Base-by-base conservation (phyloP, 1,284 basidiomycete genomes). In the Ganoderma boninense region DNA sequence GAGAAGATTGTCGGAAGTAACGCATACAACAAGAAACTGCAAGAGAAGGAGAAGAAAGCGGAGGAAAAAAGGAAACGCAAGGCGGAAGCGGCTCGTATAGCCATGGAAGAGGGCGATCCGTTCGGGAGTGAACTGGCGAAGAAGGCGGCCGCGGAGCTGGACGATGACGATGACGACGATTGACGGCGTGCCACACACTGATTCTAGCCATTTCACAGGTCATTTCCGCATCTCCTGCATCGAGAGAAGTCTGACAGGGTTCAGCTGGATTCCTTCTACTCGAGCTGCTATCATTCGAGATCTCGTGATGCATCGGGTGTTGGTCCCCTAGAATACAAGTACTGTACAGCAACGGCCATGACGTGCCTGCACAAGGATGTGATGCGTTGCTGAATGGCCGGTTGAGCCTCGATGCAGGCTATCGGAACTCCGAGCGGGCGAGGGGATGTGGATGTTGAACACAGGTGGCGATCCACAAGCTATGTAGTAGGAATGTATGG, bases 1-100 rank as follows among this genome's bases (percentile, higher is more conserved):
- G 96, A 97, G 81, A 97, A 97, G 79, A 91, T 97, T 14, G 90
- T 92, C 5, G 96, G 95, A 14, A 97, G 91, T 71, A 93, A 92
- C 62, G 88, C 96, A 68, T 95, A 92, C 79, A 79, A 90, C 29
- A 87, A 88, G 44, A 89, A 88, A 76, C 89, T 88, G 73, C 88
- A 85, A 26, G 90, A 89, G 75, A 87, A 90, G 71, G 92, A 92
- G 75, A 86, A 83, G 68, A 87, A 85, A 76, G 89, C 88, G 1
- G 87, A 89, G 71, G 88, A 87, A 71, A 94, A 92, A 80, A 82
- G 93, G 69, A 84, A 78, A 67, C 88, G 85, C 75, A 95, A 95
- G 77, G 91, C 89, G 8, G 86, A 86, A 62, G 85, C 87, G 35
- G 80, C 84, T 16, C 84, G 86, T 62, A 86, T 84, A 71, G 84